Base-by-base conservation (phyloP, 148 eudicot genomes). In the Fagopyrum tataricum region DNA sequence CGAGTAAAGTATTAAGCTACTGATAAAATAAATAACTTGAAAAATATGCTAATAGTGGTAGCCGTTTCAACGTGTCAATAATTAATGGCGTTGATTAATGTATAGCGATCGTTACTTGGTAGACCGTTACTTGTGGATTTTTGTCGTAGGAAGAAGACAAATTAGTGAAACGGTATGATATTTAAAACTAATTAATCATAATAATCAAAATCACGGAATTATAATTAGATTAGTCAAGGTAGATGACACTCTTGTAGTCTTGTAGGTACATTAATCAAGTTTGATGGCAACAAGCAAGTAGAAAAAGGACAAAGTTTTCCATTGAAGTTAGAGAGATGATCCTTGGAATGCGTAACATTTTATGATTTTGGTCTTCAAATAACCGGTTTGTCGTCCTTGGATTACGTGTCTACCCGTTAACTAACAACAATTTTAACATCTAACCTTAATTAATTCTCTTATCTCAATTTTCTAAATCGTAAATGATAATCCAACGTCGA, bases 341-440 rank as follows among this genome's bases (percentile, higher is more conserved):
- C 18, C 55, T 49, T 49, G 55, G 55, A 49, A 49, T 49, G 55
- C 55, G 55, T 49, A 49, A 49, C n/a, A 49, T 49, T 49, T 49
- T 14, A 15, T 49, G 55, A 49, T 49, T 14, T 49, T 49, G 18
- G 55, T 49, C 55, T 49, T 6, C 55, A 20, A 58, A 9, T 58
- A 31, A 58, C 37, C 64, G 21, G 11, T 58, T 23, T 58, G 64
- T 58, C 64, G 13, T 21, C 64, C 64, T 21, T 37, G 64, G 26
- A 58, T 58, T 58, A 58, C 64, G 64, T 58, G 64, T 20, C 4
- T 37, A 7, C 3, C 64, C 37, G 4, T 58, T 58, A 58, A 58
- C 37, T 58, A 10, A 23, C 37, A 2, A 21, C 64, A 58, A 58
- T 48, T n/a, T n/a, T 48, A 13, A 48, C 9, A 18, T 56, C 11